These are phyloP conservation scores for Skeletonema marinoi DNA, from an alignment of 108 stramenopile species.

Conservation along the genomic window DNA sequence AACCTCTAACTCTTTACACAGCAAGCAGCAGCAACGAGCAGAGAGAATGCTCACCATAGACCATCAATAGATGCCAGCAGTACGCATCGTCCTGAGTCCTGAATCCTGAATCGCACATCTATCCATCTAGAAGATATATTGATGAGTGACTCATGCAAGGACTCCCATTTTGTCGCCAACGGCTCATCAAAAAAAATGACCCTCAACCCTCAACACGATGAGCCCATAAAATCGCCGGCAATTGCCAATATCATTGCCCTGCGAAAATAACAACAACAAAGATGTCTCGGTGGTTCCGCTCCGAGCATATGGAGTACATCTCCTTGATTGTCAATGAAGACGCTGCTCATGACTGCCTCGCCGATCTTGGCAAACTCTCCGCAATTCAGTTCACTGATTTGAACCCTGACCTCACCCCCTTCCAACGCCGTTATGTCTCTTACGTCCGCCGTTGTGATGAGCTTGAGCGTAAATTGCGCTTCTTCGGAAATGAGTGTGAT, in stretches of 20 bases:
- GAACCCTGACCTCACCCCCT: conserved; percentile 96
- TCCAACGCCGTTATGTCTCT: conserved; percentile 97
- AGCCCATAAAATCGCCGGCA: not conserved
- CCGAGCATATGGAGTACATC: conserved; percentile 98
- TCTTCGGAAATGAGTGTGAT: conserved; percentile 86
- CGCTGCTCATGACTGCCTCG: conserved; percentile 93
- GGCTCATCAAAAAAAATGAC: not conserved
- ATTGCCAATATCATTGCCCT: not conserved
- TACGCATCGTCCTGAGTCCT: too few relatives aligned
- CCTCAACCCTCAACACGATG: not conserved
- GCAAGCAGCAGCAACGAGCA: too few relatives aligned
- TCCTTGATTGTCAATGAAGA: conserved; percentile 97
- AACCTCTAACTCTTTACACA: too few relatives aligned
- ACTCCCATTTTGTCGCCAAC: not conserved
- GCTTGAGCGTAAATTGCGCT: conserved; percentile 97
- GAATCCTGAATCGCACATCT: too few relatives aligned
- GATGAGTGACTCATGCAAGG: not conserved
- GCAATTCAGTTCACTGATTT: conserved; percentile 97
- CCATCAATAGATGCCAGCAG: too few relatives aligned
- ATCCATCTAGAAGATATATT: not conserved
- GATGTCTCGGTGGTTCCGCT: conserved; percentile 98
- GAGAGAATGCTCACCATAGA: too few relatives aligned
- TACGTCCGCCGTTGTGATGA: conserved; percentile 98
- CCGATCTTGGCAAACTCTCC: conserved; percentile 90
- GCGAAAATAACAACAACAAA: conserved; percentile 21